Evolutionary conservation across 164 flowering plant genomes (phyloP).

Genomic region (Santalum album): DNA sequence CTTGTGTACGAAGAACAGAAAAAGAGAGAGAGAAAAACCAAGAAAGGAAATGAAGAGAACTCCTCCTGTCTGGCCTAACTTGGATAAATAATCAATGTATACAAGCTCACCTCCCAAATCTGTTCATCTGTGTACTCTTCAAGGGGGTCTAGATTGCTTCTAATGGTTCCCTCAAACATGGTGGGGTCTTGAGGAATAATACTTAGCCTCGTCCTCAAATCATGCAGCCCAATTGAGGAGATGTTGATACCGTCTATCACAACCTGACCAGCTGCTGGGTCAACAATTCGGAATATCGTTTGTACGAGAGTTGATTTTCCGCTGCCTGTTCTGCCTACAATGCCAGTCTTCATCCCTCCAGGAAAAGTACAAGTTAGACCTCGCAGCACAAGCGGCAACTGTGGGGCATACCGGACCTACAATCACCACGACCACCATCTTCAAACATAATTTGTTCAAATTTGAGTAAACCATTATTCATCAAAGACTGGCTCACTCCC

Average conservation of each 20-base stretch:
- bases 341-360: slow-evolving; percentile 68
- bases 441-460: no score
- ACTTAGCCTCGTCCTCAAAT: slow-evolving; percentile 61
- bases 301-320: slow-evolving; percentile 82
- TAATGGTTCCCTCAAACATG: slow-evolving; percentile 80
- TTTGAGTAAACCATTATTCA: no score
- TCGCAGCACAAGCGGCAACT: slow-evolving; percentile 66
- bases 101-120: slow-evolving; percentile 66
- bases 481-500: no score
- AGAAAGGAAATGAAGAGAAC: no score
- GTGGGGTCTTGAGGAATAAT: slow-evolving; percentile 89
- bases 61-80: no score
- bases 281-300: slow-evolving; percentile 65
- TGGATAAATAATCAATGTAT: not conserved
- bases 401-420: slow-evolving; percentile 76
- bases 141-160: slow-evolving; percentile 72
- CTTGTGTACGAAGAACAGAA: no score
- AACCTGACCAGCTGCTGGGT: slow-evolving; percentile 52
- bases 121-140: slow-evolving; percentile 69
- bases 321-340: slow-evolving; percentile 85
- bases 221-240: slow-evolving; percentile 63
- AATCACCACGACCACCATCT: slow-evolving; percentile 6
- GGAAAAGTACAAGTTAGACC: slow-evolving; percentile 67
- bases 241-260: slow-evolving; percentile 55
- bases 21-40: no score